phyloP scores from a whole-genome alignment of 1,139 yeast species.

The Yamadazyma atmosphaerica region DNA sequence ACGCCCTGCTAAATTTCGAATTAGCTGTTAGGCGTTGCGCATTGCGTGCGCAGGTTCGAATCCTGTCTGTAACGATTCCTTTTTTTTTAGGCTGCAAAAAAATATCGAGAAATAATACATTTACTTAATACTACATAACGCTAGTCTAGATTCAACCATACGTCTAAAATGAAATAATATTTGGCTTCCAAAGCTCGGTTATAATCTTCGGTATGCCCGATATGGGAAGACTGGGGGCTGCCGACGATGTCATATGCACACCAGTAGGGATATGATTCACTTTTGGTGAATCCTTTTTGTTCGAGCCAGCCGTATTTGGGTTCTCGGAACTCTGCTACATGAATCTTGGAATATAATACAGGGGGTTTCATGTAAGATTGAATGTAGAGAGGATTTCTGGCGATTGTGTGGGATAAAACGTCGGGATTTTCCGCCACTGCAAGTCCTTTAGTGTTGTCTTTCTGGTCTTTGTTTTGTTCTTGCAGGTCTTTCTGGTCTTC shows the following conservation, averaged over 20 bases:
- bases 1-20: conserved; percentile 51
- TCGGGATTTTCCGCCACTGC: background rate
- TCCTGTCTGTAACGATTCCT: conserved; percentile 77
- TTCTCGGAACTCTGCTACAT: conserved; percentile 19
- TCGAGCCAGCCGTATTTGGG: conserved; percentile 21
- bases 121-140: background rate
- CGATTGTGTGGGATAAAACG: conserved; percentile 11
- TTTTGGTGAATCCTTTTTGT: conserved; percentile 17
- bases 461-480: background rate
- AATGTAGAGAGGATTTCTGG: conserved; percentile 22
- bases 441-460: background rate
- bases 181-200: conserved; percentile 13
- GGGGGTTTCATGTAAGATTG: conserved; percentile 26
- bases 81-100: too few species aligned
- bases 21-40: conserved; percentile 69
- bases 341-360: conserved; percentile 15
- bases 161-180: conserved; percentile 17
- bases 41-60: conserved; percentile 88
- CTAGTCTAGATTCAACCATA: conserved; percentile 20
- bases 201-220: conserved; percentile 20
- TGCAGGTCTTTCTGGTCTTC: conserved; percentile 4
- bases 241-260: conserved; percentile 40
- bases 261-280: conserved; percentile 26
- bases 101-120: background rate
- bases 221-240: conserved; percentile 15